phyloP scores from a whole-genome alignment of 495 filamentous ascomycete genomes.

The Zalerion maritima region DNA sequence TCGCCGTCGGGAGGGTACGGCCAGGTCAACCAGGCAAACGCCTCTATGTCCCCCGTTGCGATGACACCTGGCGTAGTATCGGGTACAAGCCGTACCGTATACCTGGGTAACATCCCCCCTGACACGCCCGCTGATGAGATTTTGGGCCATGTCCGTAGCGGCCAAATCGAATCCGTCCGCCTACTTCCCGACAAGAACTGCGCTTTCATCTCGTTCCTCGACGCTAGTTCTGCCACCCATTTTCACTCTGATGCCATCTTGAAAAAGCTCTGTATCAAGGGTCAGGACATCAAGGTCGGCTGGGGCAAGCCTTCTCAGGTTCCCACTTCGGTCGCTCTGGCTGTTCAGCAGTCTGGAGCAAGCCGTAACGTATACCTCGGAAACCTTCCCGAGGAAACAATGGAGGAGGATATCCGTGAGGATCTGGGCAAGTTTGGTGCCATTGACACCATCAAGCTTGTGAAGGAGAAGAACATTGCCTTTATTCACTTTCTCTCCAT shows the following conservation, averaged over 20 bases:
- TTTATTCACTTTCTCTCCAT: constrained; percentile 98
- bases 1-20: constrained; percentile 70
- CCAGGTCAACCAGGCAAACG: constrained; percentile 31
- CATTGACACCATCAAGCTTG: constrained; percentile 95
- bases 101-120: constrained; percentile 92
- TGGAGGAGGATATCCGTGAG: constrained; percentile 84
- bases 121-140: constrained; percentile 99
- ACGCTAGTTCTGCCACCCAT: constrained; percentile 91
- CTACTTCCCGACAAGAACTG: constrained; percentile 98
- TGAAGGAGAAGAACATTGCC: constrained; percentile 94
- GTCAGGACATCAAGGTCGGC: constrained; percentile 97
- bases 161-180: constrained; percentile 95
- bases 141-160: constrained; percentile 88
- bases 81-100: constrained; percentile 89
- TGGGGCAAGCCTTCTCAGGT: constrained; percentile 99
- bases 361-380: constrained; percentile 98
- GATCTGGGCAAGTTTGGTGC: constrained; percentile 93
- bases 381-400: constrained; percentile 77
- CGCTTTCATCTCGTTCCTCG: constrained; percentile 97
- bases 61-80: constrained; percentile 66
- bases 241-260: constrained; percentile 99
- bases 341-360: constrained; percentile 92
- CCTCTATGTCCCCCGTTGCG: constrained; percentile 50
- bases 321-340: constrained; percentile 86
- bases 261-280: constrained; percentile 95